A percentile compares a stretch with the other conserved stretches of the same genome.
These are phyloP conservation scores for Chaetoceros muelleri DNA, from an alignment of 108 stramenopile species.

Conservation along the genomic window DNA sequence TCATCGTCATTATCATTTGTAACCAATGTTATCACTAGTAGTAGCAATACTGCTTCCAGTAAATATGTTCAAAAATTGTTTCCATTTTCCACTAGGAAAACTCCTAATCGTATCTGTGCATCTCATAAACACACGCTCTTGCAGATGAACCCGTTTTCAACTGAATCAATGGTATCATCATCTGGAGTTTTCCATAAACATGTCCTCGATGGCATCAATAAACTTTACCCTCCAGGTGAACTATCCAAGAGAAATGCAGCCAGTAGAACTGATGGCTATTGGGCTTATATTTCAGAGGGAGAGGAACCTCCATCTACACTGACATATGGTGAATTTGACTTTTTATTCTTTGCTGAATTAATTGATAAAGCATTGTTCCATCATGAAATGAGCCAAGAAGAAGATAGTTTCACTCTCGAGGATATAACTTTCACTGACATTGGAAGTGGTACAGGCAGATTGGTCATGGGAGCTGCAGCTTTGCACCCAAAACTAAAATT, in stretches of 20 bases:
- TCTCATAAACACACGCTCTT: too few species aligned
- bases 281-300: slow-evolving; percentile 56
- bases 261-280: slow-evolving; percentile 74
- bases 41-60: too few species aligned
- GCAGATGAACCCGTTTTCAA: too few species aligned
- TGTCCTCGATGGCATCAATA: slow-evolving; percentile 33
- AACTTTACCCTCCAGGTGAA: slow-evolving; percentile 41
- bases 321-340: slow-evolving; percentile 78
- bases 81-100: too few species aligned
- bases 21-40: too few species aligned
- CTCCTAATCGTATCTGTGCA: too few species aligned
- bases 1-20: too few species aligned
- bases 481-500: slow-evolving; percentile 56
- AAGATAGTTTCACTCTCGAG: slow-evolving; percentile 11
- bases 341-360: slow-evolving; percentile 51
- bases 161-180: too few species aligned
- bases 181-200: slow-evolving; percentile 14
- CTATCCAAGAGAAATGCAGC: slow-evolving; percentile 48
- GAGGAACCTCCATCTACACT: slow-evolving; percentile 53
- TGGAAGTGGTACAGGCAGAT: slow-evolving; percentile 68
- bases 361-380: slow-evolving; percentile 35
- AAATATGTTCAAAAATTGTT: too few species aligned
- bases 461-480: slow-evolving; percentile 61
- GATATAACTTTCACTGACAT: slow-evolving; percentile 58
- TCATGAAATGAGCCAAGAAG: slow-evolving; percentile 5